phyloP scores from a whole-genome alignment of 768 basidiomycete genomes.

The Psilocybe cubensis region DNA sequence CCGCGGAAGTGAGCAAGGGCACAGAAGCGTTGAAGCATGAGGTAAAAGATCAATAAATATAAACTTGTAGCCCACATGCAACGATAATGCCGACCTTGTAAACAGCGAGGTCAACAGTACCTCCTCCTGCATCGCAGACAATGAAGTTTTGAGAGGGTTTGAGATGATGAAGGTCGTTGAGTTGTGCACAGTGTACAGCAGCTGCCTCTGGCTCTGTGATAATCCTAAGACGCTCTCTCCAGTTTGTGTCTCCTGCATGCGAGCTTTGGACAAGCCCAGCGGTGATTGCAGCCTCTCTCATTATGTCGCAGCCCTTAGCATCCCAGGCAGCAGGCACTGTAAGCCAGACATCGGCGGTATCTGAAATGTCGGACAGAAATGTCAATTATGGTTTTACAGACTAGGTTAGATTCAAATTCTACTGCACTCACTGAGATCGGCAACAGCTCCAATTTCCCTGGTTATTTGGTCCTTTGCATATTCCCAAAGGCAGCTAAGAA shows the following conservation, averaged over 20 bases:
- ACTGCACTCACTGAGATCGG: constrained; percentile 70
- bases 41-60: neutral
- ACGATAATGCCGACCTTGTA: constrained; percentile 49
- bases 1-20: constrained; percentile 8
- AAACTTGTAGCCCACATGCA: neutral
- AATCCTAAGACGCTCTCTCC: constrained; percentile 82
- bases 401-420: neutral
- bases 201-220: constrained; percentile 88
- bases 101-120: constrained; percentile 66
- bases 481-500: constrained; percentile 82
- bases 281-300: constrained; percentile 82
- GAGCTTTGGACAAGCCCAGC: constrained; percentile 80
- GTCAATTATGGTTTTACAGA: constrained; percentile 1
- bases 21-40: constrained; percentile 7
- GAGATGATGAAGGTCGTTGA: constrained; percentile 80
- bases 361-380: constrained; percentile 38
- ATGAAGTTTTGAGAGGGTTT: constrained; percentile 85
- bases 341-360: constrained; percentile 82
- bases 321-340: constrained; percentile 94
- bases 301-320: constrained; percentile 80
- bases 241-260: constrained; percentile 68
- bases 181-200: constrained; percentile 86
- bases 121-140: constrained; percentile 91
- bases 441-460: constrained; percentile 82
- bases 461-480: constrained; percentile 89